phyloP scores from a whole-genome alignment of 768 basidiomycete genomes.

The Suillus alpinus region DNA sequence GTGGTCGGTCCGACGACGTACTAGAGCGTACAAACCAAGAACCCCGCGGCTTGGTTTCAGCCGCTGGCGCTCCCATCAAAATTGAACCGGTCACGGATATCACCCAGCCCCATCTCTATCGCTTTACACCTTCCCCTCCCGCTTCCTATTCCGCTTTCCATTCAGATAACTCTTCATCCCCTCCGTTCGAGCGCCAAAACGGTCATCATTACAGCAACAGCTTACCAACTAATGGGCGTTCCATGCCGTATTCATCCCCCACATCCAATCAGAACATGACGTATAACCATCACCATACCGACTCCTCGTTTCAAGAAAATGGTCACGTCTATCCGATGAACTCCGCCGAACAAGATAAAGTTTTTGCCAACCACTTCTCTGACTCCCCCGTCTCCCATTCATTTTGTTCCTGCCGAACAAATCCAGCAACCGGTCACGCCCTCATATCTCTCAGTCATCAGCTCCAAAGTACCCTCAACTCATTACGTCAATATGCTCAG shows the following conservation, averaged over 20 bases:
- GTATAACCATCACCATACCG: slow-evolving; percentile 31
- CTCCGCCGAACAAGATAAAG: slow-evolving; percentile 33
- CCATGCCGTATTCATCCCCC: slow-evolving; percentile 33
- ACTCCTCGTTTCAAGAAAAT: slow-evolving; percentile 33
- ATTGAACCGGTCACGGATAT: slow-evolving; percentile 56
- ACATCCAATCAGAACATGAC: slow-evolving; percentile 33
- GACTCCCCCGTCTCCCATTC: slow-evolving; percentile 33
- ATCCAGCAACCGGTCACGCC: slow-evolving; percentile 54
- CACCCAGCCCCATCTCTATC: slow-evolving; percentile 54
- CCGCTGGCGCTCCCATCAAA: slow-evolving; percentile 63
- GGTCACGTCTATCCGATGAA: slow-evolving; percentile 36
- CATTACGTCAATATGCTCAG: slow-evolving; percentile 60
- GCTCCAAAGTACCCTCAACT: slow-evolving; percentile 52
- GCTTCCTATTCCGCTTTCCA: slow-evolving; percentile 54
- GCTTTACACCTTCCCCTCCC: slow-evolving; percentile 64
- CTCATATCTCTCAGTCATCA: slow-evolving; percentile 64
- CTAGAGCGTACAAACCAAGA: slow-evolving; percentile 33
- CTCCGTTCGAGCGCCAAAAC: slow-evolving; percentile 33
- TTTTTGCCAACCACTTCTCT: slow-evolving; percentile 30
- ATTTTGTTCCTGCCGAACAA: slow-evolving; percentile 63
- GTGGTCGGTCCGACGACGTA: slow-evolving; percentile 35
- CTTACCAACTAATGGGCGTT: slow-evolving; percentile 23
- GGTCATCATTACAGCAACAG: slow-evolving; percentile 32
- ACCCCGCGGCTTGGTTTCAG: slow-evolving; percentile 39
- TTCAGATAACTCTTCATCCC: slow-evolving; percentile 38